Base-by-base conservation (phyloP, 2,329 filamentous ascomycete species). In the Claviceps humidiphila region DNA sequence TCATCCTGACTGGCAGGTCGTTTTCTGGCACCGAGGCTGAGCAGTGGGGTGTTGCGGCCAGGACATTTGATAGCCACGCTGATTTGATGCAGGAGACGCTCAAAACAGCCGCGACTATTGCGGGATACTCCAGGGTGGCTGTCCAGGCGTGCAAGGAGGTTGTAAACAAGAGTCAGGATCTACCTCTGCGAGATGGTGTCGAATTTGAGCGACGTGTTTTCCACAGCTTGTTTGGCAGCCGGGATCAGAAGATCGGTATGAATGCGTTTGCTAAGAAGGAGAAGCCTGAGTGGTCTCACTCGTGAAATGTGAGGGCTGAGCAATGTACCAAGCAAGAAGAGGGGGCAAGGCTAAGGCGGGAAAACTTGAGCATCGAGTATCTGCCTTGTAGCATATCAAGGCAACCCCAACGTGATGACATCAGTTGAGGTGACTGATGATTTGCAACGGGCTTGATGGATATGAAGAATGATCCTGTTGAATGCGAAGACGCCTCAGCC, bases 151-250 rank as follows among this genome's bases (percentile, higher is more conserved):
- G 81, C 53, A 98, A 98, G 77, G 93, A 98, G 75, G 91, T 93
- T n/a, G 91, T 98, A 52, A 95, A 97, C 68, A 97, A 96, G 82
- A 95, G 89, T 68, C 90, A 97, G 75, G 93, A 98, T 61, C 71
- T 95, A 59, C 76, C 84, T 3, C 72, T 98, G 54, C 75, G 86
- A 60, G 93, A 97, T 63, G 93, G 93, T 14, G 86, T 98, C 1
- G 93, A 98, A 72, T 97, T 82, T 70, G 93, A 98, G 78, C 78
- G 93, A 64, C 80, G 90, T 51, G 77, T 97, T 38, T 98, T 98
- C 75, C 93, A 98, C 70, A 79, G 83, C 26, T 65, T 96, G 63
- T 98, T 98, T 72, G 93, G 91, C 22, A 95, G 86, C 66, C 80
- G 88, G 71, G 93, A 98, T 69, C 93, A 98, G 72, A 98, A 97